Percentiles rank a stretch among this genome's conserved stretches.
These are phyloP conservation scores for Russula abietina DNA, from an alignment of 768 basidiomycete genomes.

Conservation along the genomic window DNA sequence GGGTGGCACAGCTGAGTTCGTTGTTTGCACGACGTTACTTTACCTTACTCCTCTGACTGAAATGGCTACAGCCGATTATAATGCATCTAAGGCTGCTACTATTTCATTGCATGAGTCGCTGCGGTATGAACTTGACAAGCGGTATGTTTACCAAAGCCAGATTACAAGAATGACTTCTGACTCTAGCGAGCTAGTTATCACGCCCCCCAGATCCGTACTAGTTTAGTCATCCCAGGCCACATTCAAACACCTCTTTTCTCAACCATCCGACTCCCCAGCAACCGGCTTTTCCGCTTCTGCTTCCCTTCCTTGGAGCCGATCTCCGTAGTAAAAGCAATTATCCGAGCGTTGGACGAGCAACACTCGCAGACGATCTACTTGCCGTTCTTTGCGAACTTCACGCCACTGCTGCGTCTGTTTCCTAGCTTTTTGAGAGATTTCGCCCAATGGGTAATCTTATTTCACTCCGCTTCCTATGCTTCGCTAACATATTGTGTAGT, in stretches of 20 bases:
- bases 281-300: conserved; percentile 59
- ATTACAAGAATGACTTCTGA: conserved; percentile 18
- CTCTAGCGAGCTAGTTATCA: conserved; percentile 45
- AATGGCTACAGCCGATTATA: conserved; percentile 65
- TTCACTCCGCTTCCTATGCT: background rate
- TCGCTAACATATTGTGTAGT: conserved; percentile 33
- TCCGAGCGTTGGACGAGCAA: conserved; percentile 73
- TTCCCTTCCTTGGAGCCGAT: conserved; percentile 70
- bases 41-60: background rate
- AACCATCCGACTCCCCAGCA: conserved; percentile 44
- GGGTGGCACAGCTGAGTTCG: conserved; percentile 72
- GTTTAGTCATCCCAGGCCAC: conserved; percentile 77
- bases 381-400: conserved; percentile 66
- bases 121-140: conserved; percentile 79
- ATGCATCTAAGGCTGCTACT: conserved; percentile 88
- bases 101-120: conserved; percentile 77
- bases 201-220: conserved; percentile 76
- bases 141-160: conserved; percentile 37
- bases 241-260: conserved; percentile 76
- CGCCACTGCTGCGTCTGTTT: conserved; percentile 48
- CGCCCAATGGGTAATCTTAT: conserved; percentile 56
- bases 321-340: conserved; percentile 72
- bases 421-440: conserved; percentile 75
- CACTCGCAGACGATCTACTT: conserved; percentile 64
- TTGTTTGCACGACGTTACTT: conserved; percentile 17